phyloP scores from a whole-genome alignment of 352 stramenopile genomes.

The Phytophthora pistaciae region DNA sequence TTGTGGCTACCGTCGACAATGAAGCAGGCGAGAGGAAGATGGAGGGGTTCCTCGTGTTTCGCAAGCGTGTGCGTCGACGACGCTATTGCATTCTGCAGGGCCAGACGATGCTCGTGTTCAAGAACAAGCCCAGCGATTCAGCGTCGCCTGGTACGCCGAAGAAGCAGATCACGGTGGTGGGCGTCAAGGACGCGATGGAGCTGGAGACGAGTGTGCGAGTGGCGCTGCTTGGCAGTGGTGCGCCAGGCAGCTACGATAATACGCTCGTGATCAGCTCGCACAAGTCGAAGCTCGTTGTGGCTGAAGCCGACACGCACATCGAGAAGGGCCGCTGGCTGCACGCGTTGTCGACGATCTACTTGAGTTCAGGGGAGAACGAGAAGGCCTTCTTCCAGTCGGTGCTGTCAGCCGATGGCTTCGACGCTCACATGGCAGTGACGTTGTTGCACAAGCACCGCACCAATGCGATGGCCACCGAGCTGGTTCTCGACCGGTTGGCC shows the following conservation, averaged over 20 bases:
- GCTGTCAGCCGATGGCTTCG: conserved; percentile 64
- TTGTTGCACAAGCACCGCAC: conserved; percentile 80
- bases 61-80: conserved; percentile 60
- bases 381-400: conserved; percentile 66
- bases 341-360: conserved; percentile 73
- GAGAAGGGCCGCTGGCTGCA: conserved; percentile 86
- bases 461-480: conserved; percentile 65
- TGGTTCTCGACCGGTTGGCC: conserved; percentile 71
- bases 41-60: conserved; percentile 73
- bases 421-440: conserved; percentile 73
- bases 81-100: conserved; percentile 79
- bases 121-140: conserved; percentile 57
- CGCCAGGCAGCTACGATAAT: conserved; percentile 52
- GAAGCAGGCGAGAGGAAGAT: conserved; percentile 36
- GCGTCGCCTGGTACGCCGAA: conserved; percentile 43
- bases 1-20: background rate
- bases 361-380: conserved; percentile 57
- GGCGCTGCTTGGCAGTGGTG: conserved; percentile 51
- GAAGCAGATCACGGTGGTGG: conserved; percentile 71
- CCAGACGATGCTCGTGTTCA: conserved; percentile 67
- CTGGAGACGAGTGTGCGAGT: conserved; percentile 63
- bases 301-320: conserved; percentile 74
- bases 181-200: conserved; percentile 67
- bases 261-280: conserved; percentile 71
- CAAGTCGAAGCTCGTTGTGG: conserved; percentile 76